Evolutionary conservation across 805 yeast species (phyloP).

Genomic region (Sugiyamaella marilandica): DNA sequence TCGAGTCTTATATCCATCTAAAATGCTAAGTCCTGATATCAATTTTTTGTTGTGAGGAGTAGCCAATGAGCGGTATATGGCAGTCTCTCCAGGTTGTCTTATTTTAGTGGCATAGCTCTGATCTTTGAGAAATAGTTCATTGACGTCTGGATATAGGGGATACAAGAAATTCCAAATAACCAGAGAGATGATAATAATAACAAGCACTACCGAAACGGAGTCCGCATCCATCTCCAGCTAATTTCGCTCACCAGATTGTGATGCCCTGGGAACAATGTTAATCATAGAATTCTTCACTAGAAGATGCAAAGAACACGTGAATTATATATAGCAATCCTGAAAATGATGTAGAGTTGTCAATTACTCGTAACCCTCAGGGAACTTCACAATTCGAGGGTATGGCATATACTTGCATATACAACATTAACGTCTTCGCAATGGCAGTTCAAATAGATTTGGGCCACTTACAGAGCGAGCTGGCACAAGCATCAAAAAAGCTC

Average conservation of each 20-base stretch:
- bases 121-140: slow-evolving; percentile 33
- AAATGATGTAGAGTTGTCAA: too few species aligned
- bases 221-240: slow-evolving; percentile 4
- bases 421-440: too few species aligned
- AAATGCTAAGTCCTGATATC: slow-evolving; percentile 62
- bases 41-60: slow-evolving; percentile 69
- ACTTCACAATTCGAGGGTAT: too few species aligned
- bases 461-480: slow-evolving; percentile 8
- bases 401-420: too few species aligned
- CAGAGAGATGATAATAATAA: background rate
- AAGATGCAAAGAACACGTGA: too few species aligned
- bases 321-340: too few species aligned
- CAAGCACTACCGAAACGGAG: slow-evolving; percentile 2
- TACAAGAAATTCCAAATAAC: slow-evolving; percentile 17
- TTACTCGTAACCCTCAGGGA: too few species aligned
- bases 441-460: background rate
- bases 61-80: slow-evolving; percentile 68
- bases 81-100: slow-evolving; percentile 64
- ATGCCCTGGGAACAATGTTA: too few species aligned
- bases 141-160: slow-evolving; percentile 33
- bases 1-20: slow-evolving; percentile 49
- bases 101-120: slow-evolving; percentile 67
- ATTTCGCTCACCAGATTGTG: background rate
- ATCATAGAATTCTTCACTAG: too few species aligned
- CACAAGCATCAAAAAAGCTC: slow-evolving; percentile 41